Evolutionary conservation across 805 yeast species (phyloP), one percentile per base, ranked within the genome.

Genomic region (Candida lessepsii): DNA sequence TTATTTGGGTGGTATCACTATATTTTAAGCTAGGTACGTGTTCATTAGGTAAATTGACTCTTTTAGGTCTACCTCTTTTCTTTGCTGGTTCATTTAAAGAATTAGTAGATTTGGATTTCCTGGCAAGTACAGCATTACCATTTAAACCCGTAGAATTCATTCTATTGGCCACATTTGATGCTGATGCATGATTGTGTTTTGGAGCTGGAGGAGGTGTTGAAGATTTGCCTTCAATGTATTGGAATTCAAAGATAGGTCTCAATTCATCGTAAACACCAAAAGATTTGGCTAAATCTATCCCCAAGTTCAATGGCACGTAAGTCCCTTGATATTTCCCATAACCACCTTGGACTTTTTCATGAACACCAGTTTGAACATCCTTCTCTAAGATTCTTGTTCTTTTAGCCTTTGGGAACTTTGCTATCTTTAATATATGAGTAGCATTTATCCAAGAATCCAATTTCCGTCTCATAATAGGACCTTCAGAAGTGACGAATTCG

Each of bases 311-410:
- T 1, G 75, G 75, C 8, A 70, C 73, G 42, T 68, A 70, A 2
- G 75, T 70, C 3, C 75, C 75, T 44, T 65, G 86, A 57, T 78
- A 80, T 50, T 79, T 78, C n/a, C 86, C 86, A 47, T 80, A 77
- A 0, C 86, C 87, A 25, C 86, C 86, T 57, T 81, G 85, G 18
- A 81, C 81, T 50, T 81, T 81, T 50, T 83, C 89, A 53, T 79
- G 83, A 25, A 63, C 66, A n/a, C 84, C 82, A 5, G 78, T 73
- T 42, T 71, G 76, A 29, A 80, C 79, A 48, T 81, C 86, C 47
- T 71, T 71, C 46, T 82, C 88, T 44, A 83, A 72, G 36, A 80
- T 70, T 44, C 81, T 73, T 7, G 85, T 78, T 35, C 86, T 63
- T 44, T 75, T 73, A 15, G 83, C 78, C 51, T 81, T 75, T 49